Conservation (phyloP, 2,329 filamentous ascomycete species). For the Metarhizium guizhouense region DNA sequence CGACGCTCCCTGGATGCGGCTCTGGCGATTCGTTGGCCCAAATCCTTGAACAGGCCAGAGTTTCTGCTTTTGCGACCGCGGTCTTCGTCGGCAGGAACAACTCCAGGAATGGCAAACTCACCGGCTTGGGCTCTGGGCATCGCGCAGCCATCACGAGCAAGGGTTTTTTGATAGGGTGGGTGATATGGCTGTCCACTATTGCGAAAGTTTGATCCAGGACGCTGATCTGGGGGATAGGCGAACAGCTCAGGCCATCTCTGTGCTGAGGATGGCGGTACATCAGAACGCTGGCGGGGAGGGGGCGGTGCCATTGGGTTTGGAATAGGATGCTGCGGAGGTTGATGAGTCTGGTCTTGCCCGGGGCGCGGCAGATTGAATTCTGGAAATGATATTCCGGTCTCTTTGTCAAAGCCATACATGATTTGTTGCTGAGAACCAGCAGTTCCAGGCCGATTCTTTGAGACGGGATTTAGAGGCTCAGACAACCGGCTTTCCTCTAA, state of each 20-base stretch:
- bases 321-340: constrained; percentile 5
- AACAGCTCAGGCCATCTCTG: constrained; percentile 42
- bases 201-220: constrained; percentile 1
- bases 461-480: constrained; percentile 34
- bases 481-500: constrained; percentile 45
- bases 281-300: constrained; percentile 12
- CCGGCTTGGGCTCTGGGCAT: constrained; percentile 30
- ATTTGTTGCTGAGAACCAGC: constrained; percentile 19
- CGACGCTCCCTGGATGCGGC: constrained; percentile 23
- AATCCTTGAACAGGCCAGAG: constrained; percentile 42
- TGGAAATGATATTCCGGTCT: constrained; percentile 30
- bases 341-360: constrained; percentile 13
- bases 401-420: constrained; percentile 40
- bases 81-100: constrained; percentile 26
- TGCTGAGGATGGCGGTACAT: constrained; percentile 41
- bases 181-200: constrained; percentile 9
- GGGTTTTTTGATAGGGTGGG: constrained; percentile 9
- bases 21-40: constrained; percentile 34
- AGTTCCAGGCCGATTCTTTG: constrained; percentile 24
- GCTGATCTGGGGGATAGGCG: constrained; percentile 12
- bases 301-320: neutral
- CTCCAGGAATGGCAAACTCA: constrained; percentile 28
- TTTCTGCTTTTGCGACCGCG: constrained; percentile 27
- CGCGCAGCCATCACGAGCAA: constrained; percentile 16
- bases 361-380: constrained; percentile 8